Base-by-base conservation (phyloP, 352 stramenopile genomes). In the Globisporangium apiculatum region DNA sequence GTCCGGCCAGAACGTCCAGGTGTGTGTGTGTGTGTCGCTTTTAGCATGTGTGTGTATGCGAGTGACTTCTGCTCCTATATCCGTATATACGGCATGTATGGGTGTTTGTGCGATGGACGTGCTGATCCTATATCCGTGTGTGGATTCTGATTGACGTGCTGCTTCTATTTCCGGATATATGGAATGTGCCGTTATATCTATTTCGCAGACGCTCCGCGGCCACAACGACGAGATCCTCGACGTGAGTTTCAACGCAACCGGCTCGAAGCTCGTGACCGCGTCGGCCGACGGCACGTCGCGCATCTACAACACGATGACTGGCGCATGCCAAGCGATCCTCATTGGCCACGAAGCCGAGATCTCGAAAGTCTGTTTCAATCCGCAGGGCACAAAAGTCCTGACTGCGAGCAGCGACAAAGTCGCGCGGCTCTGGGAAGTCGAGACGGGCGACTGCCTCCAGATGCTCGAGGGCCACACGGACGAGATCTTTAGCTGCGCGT, bases 301-400 rank as follows among this genome's bases (percentile, higher is more conserved):
- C 35, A 95, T 98, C 51, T 98, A 97, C 78, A 98, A 98, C 63
- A 97, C 91, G 24, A 96, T 97, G 79, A 98, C 93, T n/a, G 90
- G 91, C 14, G 89, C 87, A 4, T 98, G 94, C 57, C 84, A 97
- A 64, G 87, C 87, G 45, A 98, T 98, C 59, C 63, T 98, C 7
- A 98, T 97, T 58, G 94, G 94, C 31, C 95, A 98, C 68, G 89
- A 97, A 62, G 94, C 87, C 14, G 93, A 98, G 71, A 98, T 98
- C 63, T 97, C 87, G 37, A 98, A 98, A 64, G 82, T 97, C 2
- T 91, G 80, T 61, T 98, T 98, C 67, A 98, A 98, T 61, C 91
- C 91, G 5, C 93, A 98, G 61, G 94, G 94, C n/a, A 96, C 84
- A 37, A 94, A 96, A 46, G 88, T 98, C 46, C 73, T 98, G 17